Conservation (phyloP, 192 early-diverging fungal genomes). For the Podila epicladia region DNA sequence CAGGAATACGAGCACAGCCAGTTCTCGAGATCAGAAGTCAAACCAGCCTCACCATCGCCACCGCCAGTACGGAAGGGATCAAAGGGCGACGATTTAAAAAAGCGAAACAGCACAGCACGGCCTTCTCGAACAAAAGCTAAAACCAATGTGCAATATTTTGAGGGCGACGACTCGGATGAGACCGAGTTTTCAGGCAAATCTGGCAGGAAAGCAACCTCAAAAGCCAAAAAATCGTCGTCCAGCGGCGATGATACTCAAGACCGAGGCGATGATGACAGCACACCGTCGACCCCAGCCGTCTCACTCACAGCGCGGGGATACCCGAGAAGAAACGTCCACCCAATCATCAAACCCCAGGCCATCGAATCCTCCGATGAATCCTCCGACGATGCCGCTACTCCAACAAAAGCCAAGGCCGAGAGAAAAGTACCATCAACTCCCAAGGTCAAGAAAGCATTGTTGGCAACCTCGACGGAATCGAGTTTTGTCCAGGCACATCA, state of each 20-base stretch:
- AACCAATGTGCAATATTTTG: conserved; percentile 40
- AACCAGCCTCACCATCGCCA: conserved; percentile 28
- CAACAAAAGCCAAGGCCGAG: conserved; percentile 19
- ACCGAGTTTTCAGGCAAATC: conserved; percentile 13
- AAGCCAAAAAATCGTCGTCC: conserved; percentile 32
- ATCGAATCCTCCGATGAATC: conserved; percentile 39
- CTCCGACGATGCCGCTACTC: conserved; percentile 22
- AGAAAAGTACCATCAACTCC: conserved; percentile 22
- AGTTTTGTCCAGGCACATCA: conserved; percentile 46
- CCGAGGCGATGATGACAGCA: conserved; percentile 19
- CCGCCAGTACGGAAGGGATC: conserved; percentile 20
- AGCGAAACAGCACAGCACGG: conserved; percentile 3
- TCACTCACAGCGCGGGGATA: conserved; percentile 36
- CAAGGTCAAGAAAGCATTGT: conserved; percentile 31
- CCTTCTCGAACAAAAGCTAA: conserved; percentile 36
- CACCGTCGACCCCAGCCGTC: conserved; percentile 15
- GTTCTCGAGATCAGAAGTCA: conserved; percentile 46
- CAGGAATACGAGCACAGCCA: conserved; percentile 53
- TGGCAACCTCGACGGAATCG: conserved; percentile 36
- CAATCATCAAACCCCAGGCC: conserved; percentile 19
- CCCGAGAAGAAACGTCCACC: conserved; percentile 13
- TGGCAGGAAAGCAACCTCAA: conserved; percentile 14
- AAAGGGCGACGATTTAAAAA: conserved; percentile 32
- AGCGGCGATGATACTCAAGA: conserved; percentile 42
- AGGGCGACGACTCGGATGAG: conserved; percentile 46